phyloP scores from a whole-genome alignment of 306 rosid genomes.

The Trifolium pratense region DNA sequence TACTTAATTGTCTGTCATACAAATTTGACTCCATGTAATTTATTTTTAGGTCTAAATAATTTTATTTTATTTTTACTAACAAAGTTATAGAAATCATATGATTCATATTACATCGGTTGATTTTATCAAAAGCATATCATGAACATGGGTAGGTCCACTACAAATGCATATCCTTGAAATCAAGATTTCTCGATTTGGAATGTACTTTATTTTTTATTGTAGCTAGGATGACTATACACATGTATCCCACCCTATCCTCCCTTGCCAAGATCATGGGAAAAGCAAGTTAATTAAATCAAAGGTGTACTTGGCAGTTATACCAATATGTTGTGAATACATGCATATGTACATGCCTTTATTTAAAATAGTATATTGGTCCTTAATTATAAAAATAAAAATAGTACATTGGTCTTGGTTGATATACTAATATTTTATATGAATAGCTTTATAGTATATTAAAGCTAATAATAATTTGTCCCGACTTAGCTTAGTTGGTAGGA shows the following conservation, averaged over 20 bases:
- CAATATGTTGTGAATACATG: neutral
- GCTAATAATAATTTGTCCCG: no score
- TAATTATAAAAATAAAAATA: no score
- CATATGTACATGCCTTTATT: neutral
- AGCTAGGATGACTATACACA: slow-evolving; percentile 27
- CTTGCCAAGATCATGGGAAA: slow-evolving; percentile 34
- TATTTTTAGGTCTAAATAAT: no score
- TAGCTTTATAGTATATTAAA: no score
- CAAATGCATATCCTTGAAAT: neutral
- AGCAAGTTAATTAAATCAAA: neutral
- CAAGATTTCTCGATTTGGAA: slow-evolving; percentile 23
- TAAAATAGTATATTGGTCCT: neutral
- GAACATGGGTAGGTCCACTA: neutral
- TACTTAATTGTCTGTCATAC: no score
- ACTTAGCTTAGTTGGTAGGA: no score
- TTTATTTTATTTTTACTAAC: neutral
- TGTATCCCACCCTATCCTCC: slow-evolving; percentile 38
- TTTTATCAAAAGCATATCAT: neutral
- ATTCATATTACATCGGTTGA: neutral
- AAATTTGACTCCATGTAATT: no score
- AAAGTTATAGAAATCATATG: neutral
- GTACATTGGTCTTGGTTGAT: neutral
- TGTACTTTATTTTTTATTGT: slow-evolving; percentile 33
- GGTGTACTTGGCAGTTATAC: neutral
- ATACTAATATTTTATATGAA: no score